These are phyloP conservation scores for Aspergillus nanangensis DNA, from an alignment of 495 filamentous ascomycete genomes.

Conservation along the genomic window DNA sequence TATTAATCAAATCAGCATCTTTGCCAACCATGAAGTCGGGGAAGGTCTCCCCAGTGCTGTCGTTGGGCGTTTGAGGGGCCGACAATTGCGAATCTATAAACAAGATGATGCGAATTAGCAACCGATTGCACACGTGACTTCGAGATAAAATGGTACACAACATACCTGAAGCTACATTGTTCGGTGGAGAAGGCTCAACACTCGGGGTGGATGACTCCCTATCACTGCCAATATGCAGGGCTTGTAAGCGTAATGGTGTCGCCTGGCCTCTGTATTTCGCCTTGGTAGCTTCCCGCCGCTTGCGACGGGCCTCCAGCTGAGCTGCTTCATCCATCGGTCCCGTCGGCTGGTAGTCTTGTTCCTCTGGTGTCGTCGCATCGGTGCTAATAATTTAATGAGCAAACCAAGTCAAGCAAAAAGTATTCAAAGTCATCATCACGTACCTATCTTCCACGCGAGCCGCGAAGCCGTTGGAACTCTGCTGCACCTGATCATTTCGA, in stretches of 20 bases:
- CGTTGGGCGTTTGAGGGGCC: slow-evolving; percentile 43
- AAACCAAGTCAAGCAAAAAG: no score
- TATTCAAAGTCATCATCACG: no score
- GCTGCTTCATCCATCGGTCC: slow-evolving; percentile 69
- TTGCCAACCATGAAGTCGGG: slow-evolving; percentile 51
- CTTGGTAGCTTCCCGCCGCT: slow-evolving; percentile 81
- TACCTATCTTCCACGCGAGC: slow-evolving; percentile 38
- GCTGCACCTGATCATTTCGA: slow-evolving; percentile 56
- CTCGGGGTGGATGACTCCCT: slow-evolving; percentile 51
- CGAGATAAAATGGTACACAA: not conserved
- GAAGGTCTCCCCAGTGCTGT: slow-evolving; percentile 44
- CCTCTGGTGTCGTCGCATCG: slow-evolving; percentile 10
- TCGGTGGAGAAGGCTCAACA: slow-evolving; percentile 30
- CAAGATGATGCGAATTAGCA: not conserved
- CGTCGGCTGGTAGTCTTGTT: slow-evolving; percentile 26
- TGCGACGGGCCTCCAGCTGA: slow-evolving; percentile 80
- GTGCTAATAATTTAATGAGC: slow-evolving; percentile 1
- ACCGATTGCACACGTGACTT: not conserved
- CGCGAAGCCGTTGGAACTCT: slow-evolving; percentile 26
- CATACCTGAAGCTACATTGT: slow-evolving; percentile 26
- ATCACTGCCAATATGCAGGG: slow-evolving; percentile 59
- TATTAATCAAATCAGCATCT: slow-evolving; percentile 64
- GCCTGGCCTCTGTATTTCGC: slow-evolving; percentile 73
- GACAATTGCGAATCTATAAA: slow-evolving; percentile 18
- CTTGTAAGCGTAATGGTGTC: slow-evolving; percentile 73